Evolutionary conservation across 495 filamentous ascomycete genomes (phyloP).

Genomic region (Penicillium lividum): DNA sequence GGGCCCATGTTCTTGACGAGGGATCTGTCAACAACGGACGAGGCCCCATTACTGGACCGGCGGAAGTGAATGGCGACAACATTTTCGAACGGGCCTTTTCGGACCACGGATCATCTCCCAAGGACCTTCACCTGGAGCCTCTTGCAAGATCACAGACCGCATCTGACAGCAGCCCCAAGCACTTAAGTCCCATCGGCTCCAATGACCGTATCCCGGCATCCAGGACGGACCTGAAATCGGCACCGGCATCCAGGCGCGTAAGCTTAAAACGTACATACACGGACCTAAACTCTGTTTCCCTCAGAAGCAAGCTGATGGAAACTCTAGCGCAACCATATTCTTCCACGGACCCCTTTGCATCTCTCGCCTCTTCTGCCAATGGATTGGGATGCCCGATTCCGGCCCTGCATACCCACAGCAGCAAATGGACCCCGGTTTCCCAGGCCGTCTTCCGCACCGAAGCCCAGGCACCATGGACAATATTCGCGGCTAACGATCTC

Average conservation of each 20-base stretch:
- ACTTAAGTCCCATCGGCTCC: constrained; percentile 32
- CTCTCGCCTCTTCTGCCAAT: constrained; percentile 38
- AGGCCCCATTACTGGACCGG: constrained; percentile 77
- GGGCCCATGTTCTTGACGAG: constrained; percentile 71
- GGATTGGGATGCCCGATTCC: constrained; percentile 44
- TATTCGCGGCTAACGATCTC: constrained; percentile 94
- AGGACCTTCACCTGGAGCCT: constrained; percentile 13
- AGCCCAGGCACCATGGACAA: constrained; percentile 85
- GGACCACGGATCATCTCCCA: constrained; percentile 37
- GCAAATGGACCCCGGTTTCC: constrained; percentile 84
- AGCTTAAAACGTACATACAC: constrained; percentile 87
- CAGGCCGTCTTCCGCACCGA: constrained; percentile 98
- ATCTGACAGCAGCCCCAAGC: constrained; percentile 27
- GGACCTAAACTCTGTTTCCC: constrained; percentile 66
- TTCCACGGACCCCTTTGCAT: constrained; percentile 50
- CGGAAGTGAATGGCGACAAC: constrained; percentile 65
- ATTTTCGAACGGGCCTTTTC: constrained; percentile 77
- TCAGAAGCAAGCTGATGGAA: constrained; percentile 86
- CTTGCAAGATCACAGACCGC: constrained; percentile 18
- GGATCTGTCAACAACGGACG: constrained; percentile 42
- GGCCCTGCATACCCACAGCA: constrained; percentile 77
- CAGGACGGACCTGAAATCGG: constrained; percentile 35
- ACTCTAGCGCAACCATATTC: constrained; percentile 82
- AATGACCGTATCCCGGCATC: constrained; percentile 37
- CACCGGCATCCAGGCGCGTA: constrained; percentile 58